Conservation (phyloP, 1,284 basidiomycete genomes). For the Trichosporon sp. region DNA sequence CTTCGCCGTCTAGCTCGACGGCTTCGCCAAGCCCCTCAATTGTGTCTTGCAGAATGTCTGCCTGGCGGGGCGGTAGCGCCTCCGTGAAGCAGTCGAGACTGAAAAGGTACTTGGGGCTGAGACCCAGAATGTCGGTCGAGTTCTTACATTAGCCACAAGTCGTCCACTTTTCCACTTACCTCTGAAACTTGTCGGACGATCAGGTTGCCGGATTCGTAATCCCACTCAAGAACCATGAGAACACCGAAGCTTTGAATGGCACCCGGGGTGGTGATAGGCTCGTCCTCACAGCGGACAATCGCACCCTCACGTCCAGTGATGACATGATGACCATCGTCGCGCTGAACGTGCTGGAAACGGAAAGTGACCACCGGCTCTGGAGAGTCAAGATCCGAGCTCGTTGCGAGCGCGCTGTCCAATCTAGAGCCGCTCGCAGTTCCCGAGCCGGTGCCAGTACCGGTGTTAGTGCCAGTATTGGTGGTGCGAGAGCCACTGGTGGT, state of each 20-base stretch:
- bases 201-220: conserved; percentile 57
- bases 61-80: conserved; percentile 63
- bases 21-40: conserved; percentile 62
- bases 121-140: conserved; percentile 62
- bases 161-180: conserved; percentile 50
- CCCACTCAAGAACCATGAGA: conserved; percentile 67
- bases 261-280: conserved; percentile 80
- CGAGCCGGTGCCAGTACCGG: not conserved
- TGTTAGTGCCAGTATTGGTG: not conserved
- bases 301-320: conserved; percentile 67
- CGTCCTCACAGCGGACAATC: conserved; percentile 69
- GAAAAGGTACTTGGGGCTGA: conserved; percentile 73
- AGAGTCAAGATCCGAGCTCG: not conserved
- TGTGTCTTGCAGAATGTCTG: conserved; percentile 69
- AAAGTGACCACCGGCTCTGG: not conserved
- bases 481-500: not conserved
- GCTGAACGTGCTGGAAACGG: conserved; percentile 63
- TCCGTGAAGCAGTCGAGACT: conserved; percentile 70
- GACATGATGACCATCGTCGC: conserved; percentile 67
- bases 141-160: conserved; percentile 50
- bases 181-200: conserved; percentile 76
- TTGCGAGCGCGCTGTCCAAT: not conserved
- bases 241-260: conserved; percentile 82
- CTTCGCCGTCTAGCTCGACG: conserved; percentile 20
- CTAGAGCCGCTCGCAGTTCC: not conserved